phyloP scores from a whole-genome alignment of 768 basidiomycete genomes.

The Porpolomopsis calyptriformis region DNA sequence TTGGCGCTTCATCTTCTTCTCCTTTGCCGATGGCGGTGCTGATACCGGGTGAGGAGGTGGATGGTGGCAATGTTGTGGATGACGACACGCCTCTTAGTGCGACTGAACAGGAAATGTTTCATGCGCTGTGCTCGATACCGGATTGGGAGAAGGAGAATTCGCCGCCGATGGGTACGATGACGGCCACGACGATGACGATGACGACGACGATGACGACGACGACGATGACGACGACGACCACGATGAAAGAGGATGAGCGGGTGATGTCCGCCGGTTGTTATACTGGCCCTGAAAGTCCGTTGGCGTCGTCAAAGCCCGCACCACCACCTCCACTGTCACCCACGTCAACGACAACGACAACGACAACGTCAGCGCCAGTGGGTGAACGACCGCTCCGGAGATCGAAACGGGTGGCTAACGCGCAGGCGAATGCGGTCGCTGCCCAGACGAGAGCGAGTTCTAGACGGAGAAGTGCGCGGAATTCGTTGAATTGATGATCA shows the following conservation, averaged over 20 bases:
- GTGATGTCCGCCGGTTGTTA: background rate
- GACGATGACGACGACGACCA: no score
- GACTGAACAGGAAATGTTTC: conserved; percentile 64
- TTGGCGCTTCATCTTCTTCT: no score
- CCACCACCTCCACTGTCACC: background rate
- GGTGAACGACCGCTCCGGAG: conserved; percentile 37
- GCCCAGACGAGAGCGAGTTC: conserved; percentile 37
- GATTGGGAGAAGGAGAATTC: conserved; percentile 39
- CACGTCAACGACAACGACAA: background rate
- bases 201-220: no score
- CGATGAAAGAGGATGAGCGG: no score
- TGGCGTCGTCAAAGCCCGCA: no score
- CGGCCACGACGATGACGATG: no score
- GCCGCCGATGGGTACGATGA: background rate
- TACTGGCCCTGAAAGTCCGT: no score
- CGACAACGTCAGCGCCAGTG: background rate
- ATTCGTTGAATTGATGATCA: conserved; percentile 27
- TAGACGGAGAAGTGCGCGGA: conserved; percentile 30
- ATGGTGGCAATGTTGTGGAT: background rate
- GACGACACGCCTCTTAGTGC: conserved; percentile 49
- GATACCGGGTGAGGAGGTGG: conserved; percentile 5
- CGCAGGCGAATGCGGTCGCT: conserved; percentile 25
- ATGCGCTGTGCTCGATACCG: conserved; percentile 46
- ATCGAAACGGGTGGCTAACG: conserved; percentile 61
- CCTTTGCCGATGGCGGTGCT: no score